phyloP scores from a whole-genome alignment of 1,139 yeast genomes.

The Saccharomyces pastorianus region DNA sequence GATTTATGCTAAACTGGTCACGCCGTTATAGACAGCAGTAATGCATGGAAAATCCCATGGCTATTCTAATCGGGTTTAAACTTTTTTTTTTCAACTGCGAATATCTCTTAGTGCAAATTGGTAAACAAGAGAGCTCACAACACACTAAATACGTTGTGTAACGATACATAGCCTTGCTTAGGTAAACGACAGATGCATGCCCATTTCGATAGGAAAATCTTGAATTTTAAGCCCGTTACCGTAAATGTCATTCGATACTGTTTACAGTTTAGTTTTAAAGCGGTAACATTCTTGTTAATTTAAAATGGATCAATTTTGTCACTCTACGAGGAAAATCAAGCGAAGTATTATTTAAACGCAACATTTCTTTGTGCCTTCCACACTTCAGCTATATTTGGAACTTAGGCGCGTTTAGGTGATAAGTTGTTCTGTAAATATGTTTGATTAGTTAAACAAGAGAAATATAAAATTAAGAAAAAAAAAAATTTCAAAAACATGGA shows the following conservation, averaged over 20 bases:
- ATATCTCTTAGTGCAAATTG: background rate
- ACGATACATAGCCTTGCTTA: background rate
- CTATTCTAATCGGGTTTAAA: background rate
- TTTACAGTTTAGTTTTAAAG: background rate
- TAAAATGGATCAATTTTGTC: background rate
- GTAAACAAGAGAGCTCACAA: background rate
- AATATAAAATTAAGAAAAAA: background rate
- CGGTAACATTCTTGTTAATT: background rate
- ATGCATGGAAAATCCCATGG: slow-evolving; percentile 1
- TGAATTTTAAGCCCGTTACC: background rate
- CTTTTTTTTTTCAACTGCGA: background rate
- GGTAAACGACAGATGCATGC: background rate
- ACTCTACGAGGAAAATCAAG: background rate
- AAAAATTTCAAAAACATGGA: background rate
- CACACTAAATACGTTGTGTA: background rate
- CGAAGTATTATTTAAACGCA: background rate
- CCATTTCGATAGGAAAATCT: background rate
- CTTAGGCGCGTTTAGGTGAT: background rate
- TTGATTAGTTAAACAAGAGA: background rate
- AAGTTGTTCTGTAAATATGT: background rate
- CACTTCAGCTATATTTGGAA: background rate
- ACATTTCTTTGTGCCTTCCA: background rate
- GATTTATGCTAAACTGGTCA: background rate
- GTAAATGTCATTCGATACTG: background rate
- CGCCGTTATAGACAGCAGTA: background rate